phyloP scores from a whole-genome alignment of 345 rosid genomes.

The Corymbia maculata region DNA sequence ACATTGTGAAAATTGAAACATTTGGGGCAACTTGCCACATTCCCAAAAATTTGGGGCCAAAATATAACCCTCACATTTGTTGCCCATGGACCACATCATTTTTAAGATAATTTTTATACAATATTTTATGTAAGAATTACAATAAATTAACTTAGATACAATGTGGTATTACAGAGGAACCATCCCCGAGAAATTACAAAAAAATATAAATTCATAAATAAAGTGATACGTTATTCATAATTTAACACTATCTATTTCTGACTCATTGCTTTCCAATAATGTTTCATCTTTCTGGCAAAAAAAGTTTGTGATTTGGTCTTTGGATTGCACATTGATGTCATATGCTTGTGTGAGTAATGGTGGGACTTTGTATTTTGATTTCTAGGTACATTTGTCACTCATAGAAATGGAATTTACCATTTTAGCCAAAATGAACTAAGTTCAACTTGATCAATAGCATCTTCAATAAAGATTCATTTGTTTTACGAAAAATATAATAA shows the following conservation, averaged over 20 bases:
- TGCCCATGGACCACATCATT: background rate
- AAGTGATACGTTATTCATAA: background rate
- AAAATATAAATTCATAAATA: background rate
- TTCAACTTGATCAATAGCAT: background rate
- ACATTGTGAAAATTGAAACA: background rate
- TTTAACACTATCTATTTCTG: too few species aligned
- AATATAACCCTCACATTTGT: background rate
- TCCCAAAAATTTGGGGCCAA: background rate
- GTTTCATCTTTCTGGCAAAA: background rate
- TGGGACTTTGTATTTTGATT: background rate
- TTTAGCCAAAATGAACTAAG: background rate
- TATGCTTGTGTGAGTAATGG: background rate
- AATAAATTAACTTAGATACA: background rate
- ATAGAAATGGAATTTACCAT: background rate
- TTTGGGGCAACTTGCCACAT: background rate
- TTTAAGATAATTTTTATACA: background rate
- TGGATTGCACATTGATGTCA: accelerated
- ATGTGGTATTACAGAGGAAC: background rate
- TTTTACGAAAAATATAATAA: accelerated
- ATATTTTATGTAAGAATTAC: background rate
- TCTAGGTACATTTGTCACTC: background rate
- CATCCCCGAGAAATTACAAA: background rate
- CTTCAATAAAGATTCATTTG: background rate
- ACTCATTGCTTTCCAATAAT: background rate
- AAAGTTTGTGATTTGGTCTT: background rate